Percentiles rank a stretch among this genome's conserved stretches.
Evolutionary conservation across 441 rosid genomes (phyloP).

Genomic region (Sinapis alba): DNA sequence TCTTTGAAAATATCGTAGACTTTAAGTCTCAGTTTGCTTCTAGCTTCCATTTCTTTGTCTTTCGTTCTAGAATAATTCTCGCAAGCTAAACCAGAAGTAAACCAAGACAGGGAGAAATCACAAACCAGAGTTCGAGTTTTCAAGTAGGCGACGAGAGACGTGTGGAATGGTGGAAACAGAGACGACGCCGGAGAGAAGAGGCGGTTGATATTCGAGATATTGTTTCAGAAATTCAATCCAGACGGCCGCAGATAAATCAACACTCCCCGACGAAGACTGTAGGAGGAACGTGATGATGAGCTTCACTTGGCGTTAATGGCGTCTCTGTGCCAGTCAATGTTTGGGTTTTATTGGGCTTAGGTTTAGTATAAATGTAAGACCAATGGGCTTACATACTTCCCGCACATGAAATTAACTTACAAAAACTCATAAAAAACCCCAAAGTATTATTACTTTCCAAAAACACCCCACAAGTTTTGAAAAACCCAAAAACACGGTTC

Average conservation of each 20-base stretch:
- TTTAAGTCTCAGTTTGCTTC: conserved; percentile 42
- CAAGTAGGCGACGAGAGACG: background rate
- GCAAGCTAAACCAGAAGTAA: no score
- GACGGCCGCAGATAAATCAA: no score
- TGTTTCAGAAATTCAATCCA: no score
- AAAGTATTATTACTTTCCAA: background rate
- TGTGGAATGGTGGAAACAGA: background rate
- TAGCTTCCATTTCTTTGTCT: conserved; percentile 35
- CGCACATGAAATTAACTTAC: background rate
- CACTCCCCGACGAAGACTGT: no score
- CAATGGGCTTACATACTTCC: background rate
- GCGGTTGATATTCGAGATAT: background rate
- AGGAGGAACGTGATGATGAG: background rate
- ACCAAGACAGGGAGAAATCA: background rate
- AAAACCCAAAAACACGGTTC: background rate
- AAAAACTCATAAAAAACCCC: background rate
- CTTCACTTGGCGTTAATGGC: background rate
- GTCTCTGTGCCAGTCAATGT: background rate
- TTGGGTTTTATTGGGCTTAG: background rate
- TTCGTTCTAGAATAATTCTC: no score
- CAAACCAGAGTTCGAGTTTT: background rate
- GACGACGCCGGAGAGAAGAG: background rate
- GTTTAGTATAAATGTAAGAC: background rate
- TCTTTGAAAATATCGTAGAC: conserved; percentile 50
- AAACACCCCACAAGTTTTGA: background rate